A percentile compares a stretch with the other conserved stretches of the same genome.
Conservation (phyloP, 306 rosid species). For the Lagenaria siceraria region DNA sequence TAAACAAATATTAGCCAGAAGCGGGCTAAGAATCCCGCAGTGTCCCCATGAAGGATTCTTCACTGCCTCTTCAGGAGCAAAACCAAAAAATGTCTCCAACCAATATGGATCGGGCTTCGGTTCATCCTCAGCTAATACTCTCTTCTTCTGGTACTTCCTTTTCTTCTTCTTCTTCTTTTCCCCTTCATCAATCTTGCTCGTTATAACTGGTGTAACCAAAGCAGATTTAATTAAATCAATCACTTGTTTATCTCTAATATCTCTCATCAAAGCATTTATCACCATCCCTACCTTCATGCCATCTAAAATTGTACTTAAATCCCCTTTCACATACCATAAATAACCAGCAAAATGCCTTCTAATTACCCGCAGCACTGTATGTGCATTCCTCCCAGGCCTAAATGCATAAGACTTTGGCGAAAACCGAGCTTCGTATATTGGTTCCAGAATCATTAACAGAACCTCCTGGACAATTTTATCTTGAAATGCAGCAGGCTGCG, state of each 20-base stretch:
- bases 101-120: conserved; percentile 98
- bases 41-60: conserved; percentile 88
- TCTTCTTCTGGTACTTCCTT: conserved; percentile 91
- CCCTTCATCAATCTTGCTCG: conserved; percentile 37
- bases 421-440: conserved; percentile 67
- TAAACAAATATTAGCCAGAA: conserved; percentile 63
- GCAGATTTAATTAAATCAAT: conserved; percentile 73
- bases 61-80: conserved; percentile 80
- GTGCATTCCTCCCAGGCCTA: conserved; percentile 72
- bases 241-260: conserved; percentile 73
- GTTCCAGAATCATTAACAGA: conserved; percentile 65
- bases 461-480: conserved; percentile 83
- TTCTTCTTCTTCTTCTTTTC: conserved; percentile 50
- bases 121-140: conserved; percentile 85
- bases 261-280: conserved; percentile 72
- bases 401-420: conserved; percentile 56
- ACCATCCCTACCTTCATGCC: conserved; percentile 71
- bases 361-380: conserved; percentile 64
- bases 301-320: conserved; percentile 67
- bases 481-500: conserved; percentile 74
- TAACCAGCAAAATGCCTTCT: conserved; percentile 77
- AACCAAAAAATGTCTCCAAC: conserved; percentile 83
- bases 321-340: conserved; percentile 82
- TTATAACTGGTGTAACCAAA: conserved; percentile 55
- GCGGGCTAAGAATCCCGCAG: conserved; percentile 78